These are phyloP conservation scores for Colletotrichum neosansevieriae DNA, from an alignment of 2,329 filamentous ascomycete species.

Conservation along the genomic window DNA sequence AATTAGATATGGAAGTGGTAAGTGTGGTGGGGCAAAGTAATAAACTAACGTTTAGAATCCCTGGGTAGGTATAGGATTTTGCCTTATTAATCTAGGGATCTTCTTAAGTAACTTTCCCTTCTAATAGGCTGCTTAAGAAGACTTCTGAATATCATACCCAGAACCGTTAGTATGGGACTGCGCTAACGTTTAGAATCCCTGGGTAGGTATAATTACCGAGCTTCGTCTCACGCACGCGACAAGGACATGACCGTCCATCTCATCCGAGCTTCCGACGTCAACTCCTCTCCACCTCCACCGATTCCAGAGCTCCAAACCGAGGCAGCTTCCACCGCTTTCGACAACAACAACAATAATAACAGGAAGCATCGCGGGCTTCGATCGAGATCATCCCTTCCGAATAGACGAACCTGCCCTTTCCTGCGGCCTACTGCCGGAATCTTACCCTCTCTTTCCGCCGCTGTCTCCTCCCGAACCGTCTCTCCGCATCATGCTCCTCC, in stretches of 20 bases:
- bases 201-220: neutral
- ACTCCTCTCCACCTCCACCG: neutral
- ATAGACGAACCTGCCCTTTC: neutral
- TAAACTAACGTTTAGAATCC: no score
- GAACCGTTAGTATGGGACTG: no score
- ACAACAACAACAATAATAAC: neutral
- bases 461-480: neutral
- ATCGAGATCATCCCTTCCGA: no score
- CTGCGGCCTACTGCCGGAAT: neutral
- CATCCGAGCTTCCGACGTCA: constrained; percentile 17
- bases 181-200: no score
- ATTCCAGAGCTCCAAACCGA: neutral
- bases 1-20: no score
- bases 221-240: neutral
- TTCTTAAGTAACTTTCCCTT: no score
- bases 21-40: no score
- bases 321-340: neutral
- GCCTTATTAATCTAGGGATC: no score
- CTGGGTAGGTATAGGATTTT: no score
- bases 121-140: no score
- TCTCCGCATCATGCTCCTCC: constrained; percentile 26
- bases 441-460: neutral
- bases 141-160: no score
- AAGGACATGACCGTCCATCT: neutral
- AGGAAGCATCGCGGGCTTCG: no score